Evolutionary conservation across 2,329 filamentous ascomycete genomes (phyloP).

Genomic region (Sporothrix dimorphospora): DNA sequence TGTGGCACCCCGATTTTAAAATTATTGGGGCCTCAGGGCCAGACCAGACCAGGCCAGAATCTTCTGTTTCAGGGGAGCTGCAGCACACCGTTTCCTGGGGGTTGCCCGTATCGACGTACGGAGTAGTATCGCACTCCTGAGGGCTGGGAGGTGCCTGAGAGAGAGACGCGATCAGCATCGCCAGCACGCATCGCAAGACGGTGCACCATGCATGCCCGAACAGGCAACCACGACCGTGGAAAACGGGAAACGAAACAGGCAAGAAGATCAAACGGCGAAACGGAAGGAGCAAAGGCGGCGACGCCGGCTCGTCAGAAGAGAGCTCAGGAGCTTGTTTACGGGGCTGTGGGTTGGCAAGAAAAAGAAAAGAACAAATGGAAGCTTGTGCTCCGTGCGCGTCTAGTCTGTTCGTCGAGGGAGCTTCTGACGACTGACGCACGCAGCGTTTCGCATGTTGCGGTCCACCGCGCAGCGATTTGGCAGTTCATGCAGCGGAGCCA

Average conservation of each 20-base stretch:
- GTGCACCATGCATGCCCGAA: neutral
- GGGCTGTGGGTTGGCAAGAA: neutral
- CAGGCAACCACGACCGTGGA: constrained; percentile 21
- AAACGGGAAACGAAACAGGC: constrained; percentile 21
- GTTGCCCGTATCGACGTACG: constrained; percentile 1
- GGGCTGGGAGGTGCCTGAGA: neutral
- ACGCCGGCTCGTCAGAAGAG: constrained; percentile 11
- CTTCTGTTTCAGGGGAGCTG: constrained; percentile 31
- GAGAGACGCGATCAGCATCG: neutral
- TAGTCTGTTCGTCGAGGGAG: neutral
- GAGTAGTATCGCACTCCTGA: neutral
- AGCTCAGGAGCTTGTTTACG: constrained; percentile 12
- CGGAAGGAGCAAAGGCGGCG: constrained; percentile 14
- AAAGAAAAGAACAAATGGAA: constrained; percentile 9
- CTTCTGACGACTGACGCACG: constrained; percentile 29
- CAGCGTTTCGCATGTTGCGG: constrained; percentile 31
- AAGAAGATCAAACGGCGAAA: constrained; percentile 23
- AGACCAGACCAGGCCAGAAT: constrained; percentile 14
- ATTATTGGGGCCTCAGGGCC: constrained; percentile 26
- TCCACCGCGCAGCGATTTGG: constrained; percentile 12
- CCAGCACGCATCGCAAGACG: neutral
- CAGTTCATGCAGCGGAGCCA: constrained; percentile 30
- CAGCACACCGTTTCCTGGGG: constrained; percentile 19
- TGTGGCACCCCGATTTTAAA: constrained; percentile 30
- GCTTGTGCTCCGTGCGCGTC: neutral